A percentile compares a stretch with the other conserved stretches of the same genome.
phyloP scores from a whole-genome alignment of 1,284 basidiomycete species.

The Apiotrichum laibachii region DNA sequence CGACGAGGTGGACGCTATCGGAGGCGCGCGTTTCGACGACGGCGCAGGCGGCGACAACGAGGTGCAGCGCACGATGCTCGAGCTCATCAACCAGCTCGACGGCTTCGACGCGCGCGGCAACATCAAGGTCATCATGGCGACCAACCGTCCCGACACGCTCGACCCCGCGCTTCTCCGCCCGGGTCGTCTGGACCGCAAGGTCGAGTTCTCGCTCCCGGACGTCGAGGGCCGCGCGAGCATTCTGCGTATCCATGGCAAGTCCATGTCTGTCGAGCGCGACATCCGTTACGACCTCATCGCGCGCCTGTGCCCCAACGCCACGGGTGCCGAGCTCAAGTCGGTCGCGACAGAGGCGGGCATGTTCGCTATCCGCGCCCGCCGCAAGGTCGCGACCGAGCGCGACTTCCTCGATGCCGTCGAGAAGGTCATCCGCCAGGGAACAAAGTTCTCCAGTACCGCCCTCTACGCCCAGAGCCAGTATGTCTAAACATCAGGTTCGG shows the following conservation, averaged over 20 bases:
- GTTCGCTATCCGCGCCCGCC: slow-evolving; percentile 95
- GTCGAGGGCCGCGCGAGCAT: slow-evolving; percentile 96
- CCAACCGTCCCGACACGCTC: slow-evolving; percentile 96
- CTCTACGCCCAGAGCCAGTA: slow-evolving; percentile 52
- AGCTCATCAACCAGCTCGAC: slow-evolving; percentile 97
- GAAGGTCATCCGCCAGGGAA: slow-evolving; percentile 96
- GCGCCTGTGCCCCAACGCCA: slow-evolving; percentile 94
- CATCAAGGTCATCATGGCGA: slow-evolving; percentile 99
- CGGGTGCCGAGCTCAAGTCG: slow-evolving; percentile 92
- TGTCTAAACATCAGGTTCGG: too few relatives aligned
- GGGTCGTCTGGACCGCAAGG: slow-evolving; percentile 89
- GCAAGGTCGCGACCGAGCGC: slow-evolving; percentile 95
- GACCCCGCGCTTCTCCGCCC: slow-evolving; percentile 96
- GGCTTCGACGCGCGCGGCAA: slow-evolving; percentile 98
- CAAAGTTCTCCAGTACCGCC: slow-evolving; percentile 86
- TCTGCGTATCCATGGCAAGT: slow-evolving; percentile 92
- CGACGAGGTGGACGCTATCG: slow-evolving; percentile 87
- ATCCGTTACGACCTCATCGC: slow-evolving; percentile 98
- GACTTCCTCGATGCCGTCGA: slow-evolving; percentile 98
- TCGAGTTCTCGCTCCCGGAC: slow-evolving; percentile 95
- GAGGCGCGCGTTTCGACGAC: slow-evolving; percentile 98
- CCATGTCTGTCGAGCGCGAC: slow-evolving; percentile 96
- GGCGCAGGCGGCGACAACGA: slow-evolving; percentile 99
- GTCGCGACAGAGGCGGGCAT: slow-evolving; percentile 99
- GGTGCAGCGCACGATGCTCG: slow-evolving; percentile 99